Percentiles rank a stretch among this genome's conserved stretches.
These are phyloP conservation scores for Syzygium aromaticum DNA, from an alignment of 345 rosid species.

Conservation along the genomic window DNA sequence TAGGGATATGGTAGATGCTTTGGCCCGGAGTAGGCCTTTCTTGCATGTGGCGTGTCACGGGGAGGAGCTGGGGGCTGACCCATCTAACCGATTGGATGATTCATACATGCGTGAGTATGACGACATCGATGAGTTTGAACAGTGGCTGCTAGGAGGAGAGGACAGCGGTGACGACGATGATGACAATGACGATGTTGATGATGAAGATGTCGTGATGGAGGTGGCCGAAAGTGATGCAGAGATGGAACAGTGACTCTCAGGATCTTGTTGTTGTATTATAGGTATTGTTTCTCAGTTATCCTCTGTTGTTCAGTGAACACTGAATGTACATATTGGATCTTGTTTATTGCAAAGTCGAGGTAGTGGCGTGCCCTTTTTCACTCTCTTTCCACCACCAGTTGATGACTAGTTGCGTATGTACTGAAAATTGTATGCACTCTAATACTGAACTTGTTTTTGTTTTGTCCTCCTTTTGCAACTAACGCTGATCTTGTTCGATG, in stretches of 20 bases:
- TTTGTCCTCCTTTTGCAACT: background rate
- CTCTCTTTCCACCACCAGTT: background rate
- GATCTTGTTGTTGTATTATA: background rate
- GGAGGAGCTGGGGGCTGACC: slow-evolving; percentile 69
- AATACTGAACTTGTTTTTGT: background rate
- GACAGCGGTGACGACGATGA: slow-evolving; percentile 23
- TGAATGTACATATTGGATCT: background rate
- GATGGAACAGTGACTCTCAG: background rate
- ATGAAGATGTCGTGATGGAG: background rate
- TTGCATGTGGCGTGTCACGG: slow-evolving; percentile 58
- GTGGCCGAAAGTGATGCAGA: background rate
- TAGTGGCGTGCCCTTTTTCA: background rate
- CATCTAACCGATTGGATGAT: slow-evolving; percentile 44
- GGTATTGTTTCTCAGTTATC: background rate
- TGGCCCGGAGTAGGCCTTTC: slow-evolving; percentile 66
- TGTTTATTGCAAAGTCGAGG: background rate
- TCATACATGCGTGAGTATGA: slow-evolving; percentile 33
- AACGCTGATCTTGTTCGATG: background rate
- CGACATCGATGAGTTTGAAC: slow-evolving; percentile 48
- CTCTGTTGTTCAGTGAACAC: background rate
- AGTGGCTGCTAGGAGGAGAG: slow-evolving; percentile 39
- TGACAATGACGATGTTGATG: slow-evolving; percentile 20
- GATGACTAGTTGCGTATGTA: background rate
- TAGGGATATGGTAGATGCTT: slow-evolving; percentile 72
- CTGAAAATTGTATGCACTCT: background rate